Percentiles rank a stretch among this genome's conserved stretches.
Evolutionary conservation across 306 rosid species (phyloP).

Genomic region (Inga oerstediana): DNA sequence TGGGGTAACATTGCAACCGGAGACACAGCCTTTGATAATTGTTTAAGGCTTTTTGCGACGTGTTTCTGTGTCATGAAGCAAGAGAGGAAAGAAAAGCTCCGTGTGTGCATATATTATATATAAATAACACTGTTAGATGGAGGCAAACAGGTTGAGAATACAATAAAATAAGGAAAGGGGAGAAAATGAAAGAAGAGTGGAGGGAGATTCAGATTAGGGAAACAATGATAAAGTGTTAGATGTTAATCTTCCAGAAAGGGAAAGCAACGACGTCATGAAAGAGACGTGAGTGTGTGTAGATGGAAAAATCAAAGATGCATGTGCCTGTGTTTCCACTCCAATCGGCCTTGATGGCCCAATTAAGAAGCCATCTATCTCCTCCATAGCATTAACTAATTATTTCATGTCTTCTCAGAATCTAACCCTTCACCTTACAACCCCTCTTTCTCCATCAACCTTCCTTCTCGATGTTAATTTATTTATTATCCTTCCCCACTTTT

Average conservation of each 20-base stretch:
- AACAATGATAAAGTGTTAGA: constrained; percentile 48
- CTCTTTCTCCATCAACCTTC: neutral
- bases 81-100: neutral
- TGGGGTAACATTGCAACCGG: constrained; percentile 61
- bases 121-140: neutral
- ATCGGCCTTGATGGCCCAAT: constrained; percentile 57
- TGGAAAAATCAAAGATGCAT: constrained; percentile 58
- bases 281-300: constrained; percentile 50
- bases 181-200: constrained; percentile 18
- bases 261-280: constrained; percentile 59
- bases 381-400: neutral
- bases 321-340: constrained; percentile 70
- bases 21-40: constrained; percentile 64
- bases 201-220: constrained; percentile 15
- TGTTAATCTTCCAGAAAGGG: constrained; percentile 65
- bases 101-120: neutral
- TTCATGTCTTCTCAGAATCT: constrained; percentile 40
- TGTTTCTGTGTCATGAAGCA: constrained; percentile 22
- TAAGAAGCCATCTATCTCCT: neutral
- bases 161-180: constrained; percentile 26
- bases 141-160: constrained; percentile 22
- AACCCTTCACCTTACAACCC: constrained; percentile 42
- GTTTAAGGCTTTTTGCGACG: constrained; percentile 20
- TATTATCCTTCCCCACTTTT: neutral
- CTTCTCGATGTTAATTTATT: neutral